Percentiles rank a stretch among this genome's conserved stretches.
Conservation (phyloP, 2,329 filamentous ascomycete species). For the Mollisiaceae sp. region DNA sequence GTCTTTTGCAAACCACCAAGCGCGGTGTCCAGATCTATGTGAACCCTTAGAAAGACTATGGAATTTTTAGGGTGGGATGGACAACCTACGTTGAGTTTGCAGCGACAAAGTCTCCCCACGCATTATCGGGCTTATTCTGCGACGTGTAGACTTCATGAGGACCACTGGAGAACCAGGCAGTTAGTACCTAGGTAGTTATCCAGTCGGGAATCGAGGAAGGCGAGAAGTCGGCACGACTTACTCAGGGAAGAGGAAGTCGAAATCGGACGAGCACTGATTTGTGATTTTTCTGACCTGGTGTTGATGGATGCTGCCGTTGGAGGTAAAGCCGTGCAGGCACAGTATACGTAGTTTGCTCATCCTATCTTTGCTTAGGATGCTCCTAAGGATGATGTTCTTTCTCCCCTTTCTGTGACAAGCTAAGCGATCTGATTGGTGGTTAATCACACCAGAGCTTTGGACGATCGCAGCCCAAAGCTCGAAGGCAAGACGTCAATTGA, state of each 20-base stretch:
- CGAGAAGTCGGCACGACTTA: background rate
- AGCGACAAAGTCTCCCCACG: slow-evolving; percentile 24
- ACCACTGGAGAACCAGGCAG: background rate
- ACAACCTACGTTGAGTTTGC: slow-evolving; percentile 18
- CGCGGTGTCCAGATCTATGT: slow-evolving; percentile 20
- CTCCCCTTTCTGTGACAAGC: background rate
- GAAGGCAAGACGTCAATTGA: background rate
- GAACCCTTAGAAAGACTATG: background rate
- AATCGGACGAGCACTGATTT: slow-evolving; percentile 20
- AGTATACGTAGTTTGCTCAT: slow-evolving; percentile 29
- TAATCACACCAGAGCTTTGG: background rate
- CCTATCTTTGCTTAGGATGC: background rate
- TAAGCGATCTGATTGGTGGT: slow-evolving; percentile 2
- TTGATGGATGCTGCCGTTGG: slow-evolving; percentile 26
- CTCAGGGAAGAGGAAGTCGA: slow-evolving; percentile 30
- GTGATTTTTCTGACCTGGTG: slow-evolving; percentile 24
- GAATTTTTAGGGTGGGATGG: background rate
- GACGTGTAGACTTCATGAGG: slow-evolving; percentile 23
- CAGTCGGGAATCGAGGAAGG: background rate
- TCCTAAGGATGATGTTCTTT: background rate
- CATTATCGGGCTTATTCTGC: slow-evolving; percentile 5
- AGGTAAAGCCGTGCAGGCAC: slow-evolving; percentile 31
- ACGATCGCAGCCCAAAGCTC: background rate
- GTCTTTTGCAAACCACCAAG: slow-evolving; percentile 31
- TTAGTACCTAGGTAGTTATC: background rate